Evolutionary conservation across 2,329 filamentous ascomycete species (phyloP).

Genomic region (Monosporascus sp.): DNA sequence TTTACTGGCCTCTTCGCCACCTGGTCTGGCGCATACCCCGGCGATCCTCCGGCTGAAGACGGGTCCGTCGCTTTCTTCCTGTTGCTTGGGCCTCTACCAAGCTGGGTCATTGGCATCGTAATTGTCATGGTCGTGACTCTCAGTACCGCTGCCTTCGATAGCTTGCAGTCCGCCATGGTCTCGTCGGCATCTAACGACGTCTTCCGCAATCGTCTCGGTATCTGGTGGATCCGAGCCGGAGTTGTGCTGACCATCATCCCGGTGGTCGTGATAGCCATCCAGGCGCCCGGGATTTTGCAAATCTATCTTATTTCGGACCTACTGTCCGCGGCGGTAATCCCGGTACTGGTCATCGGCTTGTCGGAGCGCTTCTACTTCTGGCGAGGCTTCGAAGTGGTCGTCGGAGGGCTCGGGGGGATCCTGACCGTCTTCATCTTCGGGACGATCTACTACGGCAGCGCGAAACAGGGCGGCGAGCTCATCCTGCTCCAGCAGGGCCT

Average conservation of each 20-base stretch:
- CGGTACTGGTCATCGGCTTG: constrained; percentile 69
- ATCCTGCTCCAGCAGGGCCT: constrained; percentile 69
- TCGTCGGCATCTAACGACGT: constrained; percentile 80
- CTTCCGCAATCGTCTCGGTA: constrained; percentile 74
- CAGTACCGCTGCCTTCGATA: constrained; percentile 75
- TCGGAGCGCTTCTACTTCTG: constrained; percentile 63
- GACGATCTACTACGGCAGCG: constrained; percentile 69
- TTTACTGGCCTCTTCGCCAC: constrained; percentile 68
- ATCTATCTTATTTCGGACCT: constrained; percentile 81
- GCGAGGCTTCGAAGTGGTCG: constrained; percentile 75
- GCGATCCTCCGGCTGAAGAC: constrained; percentile 51
- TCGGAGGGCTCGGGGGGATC: constrained; percentile 72
- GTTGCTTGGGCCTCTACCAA: constrained; percentile 65
- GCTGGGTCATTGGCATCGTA: constrained; percentile 77
- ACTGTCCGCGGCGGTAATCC: constrained; percentile 70
- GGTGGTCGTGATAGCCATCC: constrained; percentile 67
- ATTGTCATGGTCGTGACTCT: constrained; percentile 76
- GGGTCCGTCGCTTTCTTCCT: constrained; percentile 72
- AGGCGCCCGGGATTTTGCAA: constrained; percentile 68
- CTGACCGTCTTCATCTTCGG: constrained; percentile 79
- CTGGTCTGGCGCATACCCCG: constrained; percentile 69
- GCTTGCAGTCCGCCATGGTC: constrained; percentile 76
- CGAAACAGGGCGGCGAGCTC: constrained; percentile 57
- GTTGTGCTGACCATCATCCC: constrained; percentile 73
- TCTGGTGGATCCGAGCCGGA: constrained; percentile 65